phyloP scores from a whole-genome alignment of 768 basidiomycete genomes.

The Crepidotus variabilis region DNA sequence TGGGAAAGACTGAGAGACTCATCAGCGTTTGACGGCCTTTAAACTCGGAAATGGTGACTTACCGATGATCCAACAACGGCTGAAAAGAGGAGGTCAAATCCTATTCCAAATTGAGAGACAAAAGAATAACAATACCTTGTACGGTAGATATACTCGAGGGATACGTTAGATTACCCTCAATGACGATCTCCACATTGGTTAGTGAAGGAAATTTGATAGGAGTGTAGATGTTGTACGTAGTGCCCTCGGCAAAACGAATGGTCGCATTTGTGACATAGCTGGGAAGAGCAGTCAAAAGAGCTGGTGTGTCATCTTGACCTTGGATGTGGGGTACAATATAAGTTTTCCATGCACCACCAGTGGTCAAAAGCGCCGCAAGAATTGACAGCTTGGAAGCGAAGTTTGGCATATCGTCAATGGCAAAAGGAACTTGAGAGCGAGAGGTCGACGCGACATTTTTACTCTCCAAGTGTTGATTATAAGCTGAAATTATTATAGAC shows the following conservation, averaged over 20 bases:
- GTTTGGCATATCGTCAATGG: too few species aligned
- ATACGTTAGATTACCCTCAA: constrained; percentile 58
- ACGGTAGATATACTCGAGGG: constrained; percentile 36
- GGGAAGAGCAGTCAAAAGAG: constrained; percentile 39
- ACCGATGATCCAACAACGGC: constrained; percentile 36
- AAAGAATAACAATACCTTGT: too few species aligned
- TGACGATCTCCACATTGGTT: constrained; percentile 51
- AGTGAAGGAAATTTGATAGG: constrained; percentile 52
- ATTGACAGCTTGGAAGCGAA: too few species aligned
- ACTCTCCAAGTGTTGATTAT: too few species aligned
- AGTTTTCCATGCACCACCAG: constrained; percentile 40
- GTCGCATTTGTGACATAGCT: constrained; percentile 39
- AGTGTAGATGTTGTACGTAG: constrained; percentile 59
- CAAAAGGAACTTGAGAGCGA: too few species aligned
- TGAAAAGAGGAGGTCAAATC: too few species aligned
- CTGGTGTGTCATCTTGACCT: constrained; percentile 50
- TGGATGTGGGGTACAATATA: constrained; percentile 46
- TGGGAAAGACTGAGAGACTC: background rate
- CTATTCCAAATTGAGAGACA: too few species aligned
- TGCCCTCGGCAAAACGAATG: constrained; percentile 53
- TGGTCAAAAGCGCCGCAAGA: background rate
- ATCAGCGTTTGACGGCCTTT: background rate
- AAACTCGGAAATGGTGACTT: constrained; percentile 16
- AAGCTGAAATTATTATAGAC: too few species aligned
- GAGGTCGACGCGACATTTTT: too few species aligned